Evolutionary conservation across 257 asterid genomes (phyloP).

Genomic region (Solanum paucissectum): DNA sequence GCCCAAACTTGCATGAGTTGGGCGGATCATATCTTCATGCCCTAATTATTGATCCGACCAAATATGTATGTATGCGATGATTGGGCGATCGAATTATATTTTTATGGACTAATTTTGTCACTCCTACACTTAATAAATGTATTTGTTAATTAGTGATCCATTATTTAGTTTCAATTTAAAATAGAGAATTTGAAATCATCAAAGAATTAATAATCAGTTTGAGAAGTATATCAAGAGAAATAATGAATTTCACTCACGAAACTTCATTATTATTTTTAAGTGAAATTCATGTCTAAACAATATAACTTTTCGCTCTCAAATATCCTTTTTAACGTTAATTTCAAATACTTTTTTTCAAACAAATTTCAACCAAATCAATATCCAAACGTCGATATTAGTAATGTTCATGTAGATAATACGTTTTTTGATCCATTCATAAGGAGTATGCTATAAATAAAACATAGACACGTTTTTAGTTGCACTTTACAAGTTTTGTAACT

Average conservation of each 20-base stretch:
- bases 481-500: too few species aligned
- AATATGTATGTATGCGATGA: background rate
- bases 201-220: background rate
- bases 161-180: background rate
- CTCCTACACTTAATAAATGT: background rate
- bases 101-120: background rate
- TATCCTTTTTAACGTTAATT: background rate
- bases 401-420: background rate
- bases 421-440: too few species aligned
- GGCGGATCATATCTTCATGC: background rate
- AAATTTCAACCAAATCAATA: background rate
- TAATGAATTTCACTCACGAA: background rate
- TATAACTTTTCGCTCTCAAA: background rate
- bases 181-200: background rate
- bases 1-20: background rate
- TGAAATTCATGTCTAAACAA: background rate
- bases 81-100: background rate
- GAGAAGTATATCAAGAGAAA: background rate
- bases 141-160: background rate
- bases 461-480: too few species aligned
- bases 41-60: background rate
- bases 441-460: too few species aligned
- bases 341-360: background rate
- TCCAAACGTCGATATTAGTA: background rate
- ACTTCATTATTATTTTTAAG: too few species aligned